Conservation (phyloP, 352 stramenopile genomes). For the Phytophthora rubi region DNA sequence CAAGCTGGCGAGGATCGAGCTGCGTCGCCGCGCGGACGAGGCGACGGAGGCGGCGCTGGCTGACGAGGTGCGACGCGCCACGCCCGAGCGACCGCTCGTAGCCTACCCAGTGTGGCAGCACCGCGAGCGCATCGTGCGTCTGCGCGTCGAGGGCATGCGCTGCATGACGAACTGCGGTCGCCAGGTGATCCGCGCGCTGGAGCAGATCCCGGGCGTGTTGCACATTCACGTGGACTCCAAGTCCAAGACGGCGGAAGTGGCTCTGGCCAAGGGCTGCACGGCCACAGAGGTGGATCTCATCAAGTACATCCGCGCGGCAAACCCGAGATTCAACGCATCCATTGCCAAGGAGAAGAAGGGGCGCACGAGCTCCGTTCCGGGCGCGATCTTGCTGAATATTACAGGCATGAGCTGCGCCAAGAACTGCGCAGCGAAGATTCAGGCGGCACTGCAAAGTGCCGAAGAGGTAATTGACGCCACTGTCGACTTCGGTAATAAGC, state of each 20-base stretch:
- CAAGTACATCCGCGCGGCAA: constrained; percentile 76
- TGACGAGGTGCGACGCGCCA: constrained; percentile 58
- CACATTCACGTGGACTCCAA: constrained; percentile 87
- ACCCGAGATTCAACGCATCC: constrained; percentile 76
- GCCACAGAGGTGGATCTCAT: constrained; percentile 89
- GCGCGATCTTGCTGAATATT: constrained; percentile 75
- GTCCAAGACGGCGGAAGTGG: constrained; percentile 79
- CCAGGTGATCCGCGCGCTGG: constrained; percentile 81
- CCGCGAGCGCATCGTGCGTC: constrained; percentile 76
- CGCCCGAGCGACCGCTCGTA: constrained; percentile 43
- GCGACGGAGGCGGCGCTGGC: constrained; percentile 57
- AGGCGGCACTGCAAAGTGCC: constrained; percentile 53
- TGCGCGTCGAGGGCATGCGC: constrained; percentile 84
- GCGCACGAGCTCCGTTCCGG: constrained; percentile 56
- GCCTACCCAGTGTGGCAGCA: constrained; percentile 88
- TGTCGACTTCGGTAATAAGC: constrained; percentile 75
- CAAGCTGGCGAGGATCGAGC: constrained; percentile 74
- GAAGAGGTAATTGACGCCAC: constrained; percentile 70
- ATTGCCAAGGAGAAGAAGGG: constrained; percentile 66
- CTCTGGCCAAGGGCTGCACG: constrained; percentile 78
- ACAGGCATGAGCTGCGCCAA: constrained; percentile 81
- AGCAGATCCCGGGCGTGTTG: constrained; percentile 82
- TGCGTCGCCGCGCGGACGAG: constrained; percentile 46
- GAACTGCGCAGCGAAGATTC: constrained; percentile 66
- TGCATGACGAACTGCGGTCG: constrained; percentile 89